Conservation (phyloP, 2,329 filamentous ascomycete species). For the Metarhizium rileyi region DNA sequence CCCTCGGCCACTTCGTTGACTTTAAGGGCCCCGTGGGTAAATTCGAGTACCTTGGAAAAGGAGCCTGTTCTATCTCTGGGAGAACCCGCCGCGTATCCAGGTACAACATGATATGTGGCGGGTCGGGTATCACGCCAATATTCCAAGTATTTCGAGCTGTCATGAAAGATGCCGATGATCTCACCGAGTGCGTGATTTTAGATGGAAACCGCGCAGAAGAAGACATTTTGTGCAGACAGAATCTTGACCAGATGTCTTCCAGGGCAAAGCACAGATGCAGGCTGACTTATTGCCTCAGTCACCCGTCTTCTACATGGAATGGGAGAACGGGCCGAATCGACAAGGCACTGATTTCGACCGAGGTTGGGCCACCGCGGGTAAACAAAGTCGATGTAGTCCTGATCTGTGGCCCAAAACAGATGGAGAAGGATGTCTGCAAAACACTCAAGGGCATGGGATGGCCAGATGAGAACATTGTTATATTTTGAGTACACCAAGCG, state of each 20-base stretch:
- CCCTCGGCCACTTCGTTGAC: slow-evolving; percentile 63
- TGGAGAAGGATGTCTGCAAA: slow-evolving; percentile 58
- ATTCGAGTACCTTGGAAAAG: slow-evolving; percentile 67
- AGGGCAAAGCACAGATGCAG: slow-evolving; percentile 47
- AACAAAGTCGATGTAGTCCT: slow-evolving; percentile 53
- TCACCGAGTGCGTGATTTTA: slow-evolving; percentile 61
- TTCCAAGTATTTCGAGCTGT: slow-evolving; percentile 73
- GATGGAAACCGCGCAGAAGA: slow-evolving; percentile 68
- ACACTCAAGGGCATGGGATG: slow-evolving; percentile 53
- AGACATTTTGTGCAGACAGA: slow-evolving; percentile 71
- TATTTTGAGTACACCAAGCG: slow-evolving; percentile 13
- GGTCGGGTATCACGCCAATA: slow-evolving; percentile 87
- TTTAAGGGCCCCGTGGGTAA: slow-evolving; percentile 85
- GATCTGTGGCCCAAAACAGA: slow-evolving; percentile 66
- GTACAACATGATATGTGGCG: slow-evolving; percentile 81
- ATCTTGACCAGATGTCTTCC: slow-evolving; percentile 55
- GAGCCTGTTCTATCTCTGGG: slow-evolving; percentile 51
- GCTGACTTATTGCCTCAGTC: slow-evolving; percentile 60
- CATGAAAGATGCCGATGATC: slow-evolving; percentile 51
- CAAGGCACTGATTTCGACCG: slow-evolving; percentile 48
- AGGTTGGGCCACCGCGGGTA: slow-evolving; percentile 35
- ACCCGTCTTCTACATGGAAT: slow-evolving; percentile 53
- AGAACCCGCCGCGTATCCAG: slow-evolving; percentile 46
- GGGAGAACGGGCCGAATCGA: slow-evolving; percentile 61
- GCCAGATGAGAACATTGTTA: slow-evolving; percentile 26